phyloP scores from a whole-genome alignment of 768 basidiomycete genomes.

The Lactifluus piperatus region DNA sequence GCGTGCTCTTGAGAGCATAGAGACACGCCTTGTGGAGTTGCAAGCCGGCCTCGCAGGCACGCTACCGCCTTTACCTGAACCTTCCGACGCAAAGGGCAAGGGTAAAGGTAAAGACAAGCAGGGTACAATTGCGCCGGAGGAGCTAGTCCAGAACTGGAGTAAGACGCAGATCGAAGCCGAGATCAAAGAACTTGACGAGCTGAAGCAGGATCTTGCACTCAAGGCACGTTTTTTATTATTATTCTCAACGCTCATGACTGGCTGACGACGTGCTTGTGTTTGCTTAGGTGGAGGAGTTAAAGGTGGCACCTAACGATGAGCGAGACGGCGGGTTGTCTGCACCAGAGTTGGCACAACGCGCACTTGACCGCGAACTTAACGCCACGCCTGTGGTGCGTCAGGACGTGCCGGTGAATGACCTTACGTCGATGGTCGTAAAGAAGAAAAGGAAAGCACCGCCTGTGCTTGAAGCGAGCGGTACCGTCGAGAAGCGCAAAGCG shows the following conservation, averaged over 20 bases:
- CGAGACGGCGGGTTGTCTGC: conserved; percentile 37
- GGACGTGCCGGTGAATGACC: conserved; percentile 56
- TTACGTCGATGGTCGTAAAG: conserved; percentile 80
- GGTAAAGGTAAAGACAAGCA: conserved; percentile 48
- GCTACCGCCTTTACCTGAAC: conserved; percentile 24
- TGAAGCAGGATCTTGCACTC: conserved; percentile 74
- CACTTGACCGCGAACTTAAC: conserved; percentile 65
- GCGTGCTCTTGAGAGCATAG: conserved; percentile 70
- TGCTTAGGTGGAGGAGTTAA: conserved; percentile 83
- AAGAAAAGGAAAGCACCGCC: conserved; percentile 55
- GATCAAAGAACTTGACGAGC: conserved; percentile 64
- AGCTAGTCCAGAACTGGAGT: conserved; percentile 55
- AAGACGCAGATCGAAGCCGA: conserved; percentile 69
- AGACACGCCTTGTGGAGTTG: conserved; percentile 56
- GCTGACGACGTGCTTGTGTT: background rate
- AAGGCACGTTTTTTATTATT: conserved; percentile 45
- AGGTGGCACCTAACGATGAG: conserved; percentile 61
- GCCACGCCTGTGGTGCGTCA: conserved; percentile 27
- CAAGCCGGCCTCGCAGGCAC: conserved; percentile 36
- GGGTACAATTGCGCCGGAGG: conserved; percentile 36
- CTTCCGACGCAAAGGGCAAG: conserved; percentile 49
- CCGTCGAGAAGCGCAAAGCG: conserved; percentile 57
- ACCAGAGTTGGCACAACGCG: conserved; percentile 61
- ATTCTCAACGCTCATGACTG: background rate
- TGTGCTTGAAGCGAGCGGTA: conserved; percentile 25